Conservation (phyloP, 768 basidiomycete genomes). For the Naganishia vaughanmartiniae region DNA sequence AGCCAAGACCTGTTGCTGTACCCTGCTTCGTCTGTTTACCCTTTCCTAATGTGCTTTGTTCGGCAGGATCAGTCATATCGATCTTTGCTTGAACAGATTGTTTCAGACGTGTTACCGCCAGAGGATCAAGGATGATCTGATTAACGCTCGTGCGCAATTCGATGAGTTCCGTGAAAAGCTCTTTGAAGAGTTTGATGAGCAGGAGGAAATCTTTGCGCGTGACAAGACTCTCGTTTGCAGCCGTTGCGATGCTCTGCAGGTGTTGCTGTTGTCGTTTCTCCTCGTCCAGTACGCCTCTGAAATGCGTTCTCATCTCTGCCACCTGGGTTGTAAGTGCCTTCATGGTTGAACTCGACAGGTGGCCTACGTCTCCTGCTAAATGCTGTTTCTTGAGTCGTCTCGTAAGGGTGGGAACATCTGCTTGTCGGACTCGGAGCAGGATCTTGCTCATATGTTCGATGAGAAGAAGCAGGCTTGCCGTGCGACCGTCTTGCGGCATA, state of each 20-base stretch:
- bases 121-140: conserved; percentile 83
- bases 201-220: conserved; percentile 76
- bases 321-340: conserved; percentile 70
- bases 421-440: conserved; percentile 64
- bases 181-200: conserved; percentile 79
- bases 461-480: conserved; percentile 48
- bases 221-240: conserved; percentile 39
- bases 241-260: neutral
- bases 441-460: conserved; percentile 61
- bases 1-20: conserved; percentile 54
- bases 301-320: conserved; percentile 66
- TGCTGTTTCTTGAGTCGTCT: conserved; percentile 88
- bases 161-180: conserved; percentile 77
- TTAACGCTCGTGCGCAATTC: conserved; percentile 79
- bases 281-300: conserved; percentile 71
- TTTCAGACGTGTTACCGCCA: conserved; percentile 58
- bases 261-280: conserved; percentile 57
- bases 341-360: conserved; percentile 80
- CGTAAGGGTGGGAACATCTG: conserved; percentile 82
- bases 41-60: conserved; percentile 50
- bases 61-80: conserved; percentile 47
- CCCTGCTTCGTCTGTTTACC: conserved; percentile 42
- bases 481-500: conserved; percentile 27
- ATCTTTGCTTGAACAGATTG: conserved; percentile 55
- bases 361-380: conserved; percentile 73